Evolutionary conservation across 73 alveolate genomes (phyloP).

Genomic region (Uronychia binucleata): DNA sequence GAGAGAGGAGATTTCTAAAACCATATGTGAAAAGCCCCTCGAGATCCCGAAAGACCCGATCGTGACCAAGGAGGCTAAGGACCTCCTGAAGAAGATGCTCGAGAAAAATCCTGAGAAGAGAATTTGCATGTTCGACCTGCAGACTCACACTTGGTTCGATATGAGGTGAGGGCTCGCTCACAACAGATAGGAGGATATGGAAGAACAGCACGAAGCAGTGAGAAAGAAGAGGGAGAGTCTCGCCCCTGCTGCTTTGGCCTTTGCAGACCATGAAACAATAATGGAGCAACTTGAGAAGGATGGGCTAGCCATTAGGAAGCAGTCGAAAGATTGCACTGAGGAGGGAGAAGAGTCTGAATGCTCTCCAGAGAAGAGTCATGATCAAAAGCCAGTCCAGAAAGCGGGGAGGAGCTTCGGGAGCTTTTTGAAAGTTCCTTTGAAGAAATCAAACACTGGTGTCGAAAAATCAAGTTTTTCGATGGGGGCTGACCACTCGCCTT

Average conservation of each 20-base stretch:
- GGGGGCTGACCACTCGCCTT: too few relatives aligned
- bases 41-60: neutral
- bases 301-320: neutral
- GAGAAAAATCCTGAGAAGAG: slow-evolving; percentile 5
- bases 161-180: neutral
- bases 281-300: neutral
- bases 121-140: neutral
- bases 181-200: neutral
- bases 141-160: slow-evolving; percentile 9
- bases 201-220: neutral
- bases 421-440: neutral
- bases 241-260: neutral
- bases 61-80: neutral
- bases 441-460: neutral
- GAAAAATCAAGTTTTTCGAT: too few relatives aligned
- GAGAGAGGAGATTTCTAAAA: slow-evolving; percentile 21
- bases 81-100: slow-evolving; percentile 1
- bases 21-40: neutral
- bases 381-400: neutral
- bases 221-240: neutral
- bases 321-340: neutral
- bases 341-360: too few relatives aligned
- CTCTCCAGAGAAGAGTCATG: neutral
- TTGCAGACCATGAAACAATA: neutral
- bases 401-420: neutral